Percentiles rank a stretch among this genome's conserved stretches.
Conservation (phyloP, 2,329 filamentous ascomycete genomes). For the Trichoderma gracile region DNA sequence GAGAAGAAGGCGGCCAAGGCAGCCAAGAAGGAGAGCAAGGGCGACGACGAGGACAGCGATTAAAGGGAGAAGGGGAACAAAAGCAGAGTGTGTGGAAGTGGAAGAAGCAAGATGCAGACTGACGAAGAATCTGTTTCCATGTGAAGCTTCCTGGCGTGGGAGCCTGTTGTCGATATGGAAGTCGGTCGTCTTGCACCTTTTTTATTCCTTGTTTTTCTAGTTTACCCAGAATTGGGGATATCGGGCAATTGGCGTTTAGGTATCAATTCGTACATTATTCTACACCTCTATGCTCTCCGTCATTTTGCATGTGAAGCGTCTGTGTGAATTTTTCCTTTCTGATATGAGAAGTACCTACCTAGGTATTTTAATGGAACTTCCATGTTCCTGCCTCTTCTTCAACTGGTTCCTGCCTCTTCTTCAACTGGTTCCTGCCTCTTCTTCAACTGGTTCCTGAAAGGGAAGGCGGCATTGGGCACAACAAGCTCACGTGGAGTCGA, state of each 20-base stretch:
- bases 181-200: constrained; percentile 31
- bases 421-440: neutral
- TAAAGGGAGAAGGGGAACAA: constrained; percentile 10
- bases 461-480: constrained; percentile 7
- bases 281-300: no score
- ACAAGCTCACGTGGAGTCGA: neutral
- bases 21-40: constrained; percentile 56
- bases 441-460: neutral
- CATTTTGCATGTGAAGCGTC: no score
- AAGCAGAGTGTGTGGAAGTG: neutral
- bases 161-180: constrained; percentile 28
- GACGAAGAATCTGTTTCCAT: constrained; percentile 13
- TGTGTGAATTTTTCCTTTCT: no score
- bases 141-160: constrained; percentile 20
- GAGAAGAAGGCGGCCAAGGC: constrained; percentile 61
- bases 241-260: constrained; percentile 31
- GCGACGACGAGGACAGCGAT: constrained; percentile 54
- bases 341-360: no score
- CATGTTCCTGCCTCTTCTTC: neutral
- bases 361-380: no score
- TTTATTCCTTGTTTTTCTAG: constrained; percentile 26
- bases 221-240: constrained; percentile 23
- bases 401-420: no score
- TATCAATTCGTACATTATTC: constrained; percentile 26
- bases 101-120: neutral